A percentile compares a stretch with the other conserved stretches of the same genome.
Conservation (phyloP, 768 basidiomycete genomes). For the Macrolepiota albuminosa region DNA sequence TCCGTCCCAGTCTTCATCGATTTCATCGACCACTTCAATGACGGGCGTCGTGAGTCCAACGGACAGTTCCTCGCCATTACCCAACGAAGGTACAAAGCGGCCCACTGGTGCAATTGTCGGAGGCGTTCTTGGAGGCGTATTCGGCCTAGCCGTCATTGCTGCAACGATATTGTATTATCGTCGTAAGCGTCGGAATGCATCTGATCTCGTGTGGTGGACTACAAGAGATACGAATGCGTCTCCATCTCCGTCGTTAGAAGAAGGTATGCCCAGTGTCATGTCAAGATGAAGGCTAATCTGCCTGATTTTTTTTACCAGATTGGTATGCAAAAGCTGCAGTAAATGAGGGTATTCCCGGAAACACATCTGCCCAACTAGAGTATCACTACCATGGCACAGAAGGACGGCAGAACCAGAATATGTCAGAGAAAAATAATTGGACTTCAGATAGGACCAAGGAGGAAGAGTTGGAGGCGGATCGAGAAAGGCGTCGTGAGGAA, state of each 20-base stretch:
- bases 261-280: neutral
- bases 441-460: neutral
- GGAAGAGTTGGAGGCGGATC: slow-evolving; percentile 1
- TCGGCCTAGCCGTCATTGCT: neutral
- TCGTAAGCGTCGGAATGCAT: neutral
- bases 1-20: neutral
- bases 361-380: neutral
- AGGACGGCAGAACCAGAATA: neutral
- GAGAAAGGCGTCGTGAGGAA: neutral
- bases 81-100: neutral
- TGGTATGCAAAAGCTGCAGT: slow-evolving; percentile 1
- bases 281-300: neutral
- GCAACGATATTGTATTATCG: neutral
- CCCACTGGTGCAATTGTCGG: slow-evolving; percentile 6
- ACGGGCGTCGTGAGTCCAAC: neutral
- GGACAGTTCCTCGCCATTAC: neutral
- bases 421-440: neutral
- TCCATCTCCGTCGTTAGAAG: neutral
- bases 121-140: slow-evolving; percentile 3
- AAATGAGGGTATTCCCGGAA: slow-evolving; percentile 1
- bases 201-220: neutral
- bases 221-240: neutral
- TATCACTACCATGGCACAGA: neutral
- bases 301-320: neutral
- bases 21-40: neutral